phyloP scores from a whole-genome alignment of 169 alveolate species.

The Plasmodium sp. region DNA sequence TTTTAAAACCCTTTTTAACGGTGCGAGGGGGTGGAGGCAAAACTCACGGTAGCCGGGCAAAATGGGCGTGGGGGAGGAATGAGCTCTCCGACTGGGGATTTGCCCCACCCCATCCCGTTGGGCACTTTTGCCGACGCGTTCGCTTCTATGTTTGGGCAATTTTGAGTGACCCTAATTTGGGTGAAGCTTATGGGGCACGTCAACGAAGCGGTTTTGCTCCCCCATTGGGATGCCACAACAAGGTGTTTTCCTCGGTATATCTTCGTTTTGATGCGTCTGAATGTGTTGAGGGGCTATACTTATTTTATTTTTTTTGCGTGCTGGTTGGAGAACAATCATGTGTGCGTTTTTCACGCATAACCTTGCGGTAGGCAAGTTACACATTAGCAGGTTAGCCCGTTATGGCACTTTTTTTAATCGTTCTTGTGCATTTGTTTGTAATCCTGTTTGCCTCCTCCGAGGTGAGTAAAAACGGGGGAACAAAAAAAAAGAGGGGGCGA shows the following conservation, averaged over 20 bases:
- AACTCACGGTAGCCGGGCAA: neutral
- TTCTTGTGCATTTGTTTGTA: neutral
- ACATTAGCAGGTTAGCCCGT: neutral
- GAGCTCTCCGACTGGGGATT: neutral
- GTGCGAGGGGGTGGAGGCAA: neutral
- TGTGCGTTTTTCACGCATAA: neutral
- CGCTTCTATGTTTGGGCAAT: neutral
- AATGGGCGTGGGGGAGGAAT: neutral
- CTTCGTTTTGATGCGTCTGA: neutral
- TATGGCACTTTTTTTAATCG: neutral
- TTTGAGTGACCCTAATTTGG: neutral
- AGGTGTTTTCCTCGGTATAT: neutral
- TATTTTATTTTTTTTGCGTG: neutral
- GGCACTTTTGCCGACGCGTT: neutral
- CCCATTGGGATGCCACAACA: neutral
- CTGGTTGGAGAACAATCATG: neutral
- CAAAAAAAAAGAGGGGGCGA: neutral
- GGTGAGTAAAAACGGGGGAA: neutral
- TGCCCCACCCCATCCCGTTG: neutral
- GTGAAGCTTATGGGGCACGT: neutral
- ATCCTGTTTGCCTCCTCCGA: neutral
- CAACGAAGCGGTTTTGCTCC: neutral
- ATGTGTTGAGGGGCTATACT: neutral
- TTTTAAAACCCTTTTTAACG: neutral
- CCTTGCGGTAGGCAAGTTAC: neutral